Evolutionary conservation across 768 basidiomycete genomes (phyloP).

Genomic region (Mycena indigotica): DNA sequence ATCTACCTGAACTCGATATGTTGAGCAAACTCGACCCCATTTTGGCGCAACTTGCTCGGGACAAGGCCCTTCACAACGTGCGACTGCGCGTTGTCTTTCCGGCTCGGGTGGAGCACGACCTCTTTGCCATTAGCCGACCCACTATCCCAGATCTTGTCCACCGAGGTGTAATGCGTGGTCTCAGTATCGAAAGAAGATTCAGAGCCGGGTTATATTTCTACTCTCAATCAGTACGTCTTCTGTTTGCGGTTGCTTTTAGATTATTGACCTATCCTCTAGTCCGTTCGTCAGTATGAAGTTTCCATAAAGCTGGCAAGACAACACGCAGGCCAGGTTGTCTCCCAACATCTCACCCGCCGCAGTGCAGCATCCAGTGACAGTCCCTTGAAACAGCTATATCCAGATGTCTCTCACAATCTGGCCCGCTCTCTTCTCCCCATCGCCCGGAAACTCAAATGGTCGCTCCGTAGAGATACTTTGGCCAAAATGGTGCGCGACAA

Average conservation of each 20-base stretch:
- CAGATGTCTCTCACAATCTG: constrained; percentile 55
- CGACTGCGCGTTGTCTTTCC: constrained; percentile 65
- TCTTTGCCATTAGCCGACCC: constrained; percentile 66
- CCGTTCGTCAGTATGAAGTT: constrained; percentile 67
- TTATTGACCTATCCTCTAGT: constrained; percentile 41
- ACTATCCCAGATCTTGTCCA: constrained; percentile 68
- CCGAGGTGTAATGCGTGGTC: constrained; percentile 68
- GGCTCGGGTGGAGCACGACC: constrained; percentile 64
- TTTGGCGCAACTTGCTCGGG: constrained; percentile 54
- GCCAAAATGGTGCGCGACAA: constrained; percentile 58
- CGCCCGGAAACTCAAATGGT: constrained; percentile 73
- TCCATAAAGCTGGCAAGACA: constrained; percentile 54
- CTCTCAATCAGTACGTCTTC: constrained; percentile 53
- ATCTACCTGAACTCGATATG: constrained; percentile 67
- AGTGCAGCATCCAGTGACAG: constrained; percentile 31
- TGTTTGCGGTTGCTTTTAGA: constrained; percentile 3
- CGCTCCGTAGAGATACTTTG: constrained; percentile 61
- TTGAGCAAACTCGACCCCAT: constrained; percentile 50
- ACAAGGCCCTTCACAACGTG: constrained; percentile 64
- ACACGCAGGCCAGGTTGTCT: constrained; percentile 54
- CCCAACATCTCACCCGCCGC: constrained; percentile 56
- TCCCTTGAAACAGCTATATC: constrained; percentile 47
- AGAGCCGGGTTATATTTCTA: constrained; percentile 67
- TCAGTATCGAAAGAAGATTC: constrained; percentile 67
- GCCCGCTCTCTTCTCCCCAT: constrained; percentile 59